Conservation (phyloP, 176 grass and related monocot species). For the Aegilops longissima region DNA sequence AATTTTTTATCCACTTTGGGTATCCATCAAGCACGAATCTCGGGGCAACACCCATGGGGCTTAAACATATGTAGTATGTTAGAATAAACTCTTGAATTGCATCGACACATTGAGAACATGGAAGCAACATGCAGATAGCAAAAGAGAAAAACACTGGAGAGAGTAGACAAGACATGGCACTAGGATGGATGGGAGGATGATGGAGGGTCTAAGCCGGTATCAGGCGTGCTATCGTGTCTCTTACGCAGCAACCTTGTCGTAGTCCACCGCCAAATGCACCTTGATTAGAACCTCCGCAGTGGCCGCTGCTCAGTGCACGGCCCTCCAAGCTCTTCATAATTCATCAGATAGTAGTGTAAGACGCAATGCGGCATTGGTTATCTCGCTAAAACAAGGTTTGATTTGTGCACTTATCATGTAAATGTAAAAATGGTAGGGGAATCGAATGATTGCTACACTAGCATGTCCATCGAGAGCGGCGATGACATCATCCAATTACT, state of each 20-base stretch:
- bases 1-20: too few species aligned
- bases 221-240: not conserved
- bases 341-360: not conserved
- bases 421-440: not conserved
- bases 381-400: not conserved
- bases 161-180: not conserved
- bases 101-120: conserved; percentile 33
- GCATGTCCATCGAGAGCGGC: conserved; percentile 90
- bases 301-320: conserved; percentile 45
- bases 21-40: not conserved
- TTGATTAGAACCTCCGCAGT: conserved; percentile 44
- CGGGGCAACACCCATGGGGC: not conserved
- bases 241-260: conserved; percentile 11
- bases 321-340: conserved; percentile 76
- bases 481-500: conserved; percentile 72
- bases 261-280: not conserved
- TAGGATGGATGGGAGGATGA: not conserved
- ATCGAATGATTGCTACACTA: not conserved
- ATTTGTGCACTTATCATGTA: not conserved
- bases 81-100: conserved; percentile 47
- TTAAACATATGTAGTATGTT: conserved; percentile 1
- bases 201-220: conserved; percentile 11
- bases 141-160: not conserved
- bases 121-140: conserved; percentile 13
- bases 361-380: not conserved